Base-by-base conservation (phyloP, 495 filamentous ascomycete genomes). In the Penicillium bovifimosum region DNA sequence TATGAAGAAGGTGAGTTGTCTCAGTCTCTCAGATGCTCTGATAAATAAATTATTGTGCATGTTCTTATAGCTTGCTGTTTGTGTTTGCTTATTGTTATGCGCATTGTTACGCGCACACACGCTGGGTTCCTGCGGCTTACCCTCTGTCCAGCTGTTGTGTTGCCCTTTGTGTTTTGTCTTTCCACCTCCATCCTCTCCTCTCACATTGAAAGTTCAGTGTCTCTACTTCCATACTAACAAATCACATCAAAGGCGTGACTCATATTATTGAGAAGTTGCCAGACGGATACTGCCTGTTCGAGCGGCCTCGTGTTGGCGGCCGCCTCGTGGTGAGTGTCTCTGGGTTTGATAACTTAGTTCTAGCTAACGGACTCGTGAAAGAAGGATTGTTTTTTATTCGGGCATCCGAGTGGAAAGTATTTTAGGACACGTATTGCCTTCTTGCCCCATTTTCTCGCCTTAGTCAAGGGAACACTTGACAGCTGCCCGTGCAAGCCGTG, bases 261-360 rank as follows among this genome's bases (percentile, higher is more conserved):
- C 82, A 83, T 59, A 66, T 61, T 9, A 65, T 85, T 6, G 74
- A 82, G 39, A 58, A 59, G 13, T 60, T 85, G n/a, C 82, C 82
- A 10, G 71, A 75, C 5, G 80, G 80, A 13, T 84, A 83, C 60
- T 62, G 58, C 5, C 56, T 82, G 1, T 75, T 71, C 53, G 69
- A 80, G 27, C 66, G 70, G 40, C 63, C 73, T 6, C 72, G 80
- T 9, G 46, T 38, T 2, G 63, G 53, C 6, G 67, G 76, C 32
- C 70, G 68, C 6, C 48, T 49, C 1, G 58, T 66, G 31, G 75
- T 77, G 55, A 63, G 62, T 41, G 39, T 11, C 39, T 11, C 1
- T 14, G 29, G 2, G 13, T 33, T 51, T 10, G 9, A n/a, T 31
- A 39, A 6, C 46, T 9, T 20, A 27, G 24, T n/a, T 39, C 8